phyloP scores from a whole-genome alignment of 2,329 filamentous ascomycete genomes.

The Trichoderma arundinaceum region DNA sequence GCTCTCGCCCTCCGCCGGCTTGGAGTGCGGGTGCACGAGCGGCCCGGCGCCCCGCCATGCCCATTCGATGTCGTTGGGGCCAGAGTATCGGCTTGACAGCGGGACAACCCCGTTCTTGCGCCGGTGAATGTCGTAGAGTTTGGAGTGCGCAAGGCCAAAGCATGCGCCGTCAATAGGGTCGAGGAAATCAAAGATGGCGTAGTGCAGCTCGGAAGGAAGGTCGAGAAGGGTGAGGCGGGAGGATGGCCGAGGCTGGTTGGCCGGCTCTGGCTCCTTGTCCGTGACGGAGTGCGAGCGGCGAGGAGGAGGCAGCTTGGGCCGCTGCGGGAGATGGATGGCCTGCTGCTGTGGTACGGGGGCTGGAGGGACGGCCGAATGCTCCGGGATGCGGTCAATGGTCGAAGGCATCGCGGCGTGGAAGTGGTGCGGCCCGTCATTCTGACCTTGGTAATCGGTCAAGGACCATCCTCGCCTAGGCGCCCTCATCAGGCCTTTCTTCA shows the following conservation, averaged over 20 bases:
- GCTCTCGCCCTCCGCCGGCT: slow-evolving; percentile 6
- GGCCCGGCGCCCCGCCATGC: slow-evolving; percentile 64
- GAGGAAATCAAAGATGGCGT: slow-evolving; percentile 64
- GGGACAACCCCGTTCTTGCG: slow-evolving; percentile 62
- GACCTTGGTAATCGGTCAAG: slow-evolving; percentile 52
- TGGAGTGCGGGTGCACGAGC: slow-evolving; percentile 44
- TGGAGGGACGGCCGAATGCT: slow-evolving; percentile 39
- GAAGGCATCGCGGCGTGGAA: slow-evolving; percentile 34
- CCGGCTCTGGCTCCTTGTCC: slow-evolving; percentile 61
- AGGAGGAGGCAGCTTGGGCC: slow-evolving; percentile 52
- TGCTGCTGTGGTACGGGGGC: slow-evolving; percentile 33
- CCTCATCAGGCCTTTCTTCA: slow-evolving; percentile 46
- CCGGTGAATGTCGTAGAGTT: slow-evolving; percentile 64
- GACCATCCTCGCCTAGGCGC: slow-evolving; percentile 55
- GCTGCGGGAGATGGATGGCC: slow-evolving; percentile 35
- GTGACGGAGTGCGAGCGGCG: slow-evolving; percentile 66
- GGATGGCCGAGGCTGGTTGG: slow-evolving; percentile 56
- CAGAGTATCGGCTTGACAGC: slow-evolving; percentile 61
- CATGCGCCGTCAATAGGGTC: slow-evolving; percentile 69
- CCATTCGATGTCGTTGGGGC: slow-evolving; percentile 68
- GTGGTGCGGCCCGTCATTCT: slow-evolving; percentile 37
- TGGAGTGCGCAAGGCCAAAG: slow-evolving; percentile 62
- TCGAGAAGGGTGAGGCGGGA: slow-evolving; percentile 54
- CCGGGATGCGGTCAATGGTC: slow-evolving; percentile 41
- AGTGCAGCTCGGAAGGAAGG: slow-evolving; percentile 65